phyloP scores from a whole-genome alignment of 164 flowering plant genomes.

The Pachysandra terminalis region DNA sequence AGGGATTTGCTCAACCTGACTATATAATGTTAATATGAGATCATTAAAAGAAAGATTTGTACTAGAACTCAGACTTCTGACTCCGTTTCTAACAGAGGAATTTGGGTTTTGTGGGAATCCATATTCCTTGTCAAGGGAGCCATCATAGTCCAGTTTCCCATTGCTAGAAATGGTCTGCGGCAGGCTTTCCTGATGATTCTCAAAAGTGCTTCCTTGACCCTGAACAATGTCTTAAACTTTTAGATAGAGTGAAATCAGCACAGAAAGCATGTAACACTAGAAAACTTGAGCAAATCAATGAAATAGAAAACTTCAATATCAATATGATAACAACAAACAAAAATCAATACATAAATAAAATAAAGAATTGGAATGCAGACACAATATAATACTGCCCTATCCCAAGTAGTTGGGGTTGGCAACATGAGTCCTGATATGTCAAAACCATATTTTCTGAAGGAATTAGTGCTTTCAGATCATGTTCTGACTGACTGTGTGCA shows the following conservation, averaged over 20 bases:
- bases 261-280: constrained; percentile 2
- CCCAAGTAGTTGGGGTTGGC: too few species aligned
- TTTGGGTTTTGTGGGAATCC: constrained; percentile 19
- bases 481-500: too few species aligned
- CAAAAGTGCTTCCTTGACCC: constrained; percentile 26
- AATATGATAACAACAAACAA: neutral
- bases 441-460: too few species aligned
- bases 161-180: constrained; percentile 47
- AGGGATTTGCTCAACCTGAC: constrained; percentile 37
- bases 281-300: neutral
- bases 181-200: constrained; percentile 29
- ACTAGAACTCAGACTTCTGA: constrained; percentile 14
- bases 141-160: constrained; percentile 33
- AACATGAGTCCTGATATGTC: too few species aligned
- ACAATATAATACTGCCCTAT: too few species aligned
- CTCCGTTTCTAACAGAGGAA: constrained; percentile 15
- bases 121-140: constrained; percentile 26
- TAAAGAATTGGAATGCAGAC: neutral
- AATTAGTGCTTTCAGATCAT: too few species aligned
- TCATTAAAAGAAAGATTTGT: constrained; percentile 41
- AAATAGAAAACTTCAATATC: neutral
- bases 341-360: neutral
- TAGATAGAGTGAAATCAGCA: neutral
- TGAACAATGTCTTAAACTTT: constrained; percentile 16
- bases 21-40: constrained; percentile 55